A percentile compares a stretch with the other conserved stretches of the same genome.
Conservation (phyloP, 345 rosid species). For the Heritiera fomes region DNA sequence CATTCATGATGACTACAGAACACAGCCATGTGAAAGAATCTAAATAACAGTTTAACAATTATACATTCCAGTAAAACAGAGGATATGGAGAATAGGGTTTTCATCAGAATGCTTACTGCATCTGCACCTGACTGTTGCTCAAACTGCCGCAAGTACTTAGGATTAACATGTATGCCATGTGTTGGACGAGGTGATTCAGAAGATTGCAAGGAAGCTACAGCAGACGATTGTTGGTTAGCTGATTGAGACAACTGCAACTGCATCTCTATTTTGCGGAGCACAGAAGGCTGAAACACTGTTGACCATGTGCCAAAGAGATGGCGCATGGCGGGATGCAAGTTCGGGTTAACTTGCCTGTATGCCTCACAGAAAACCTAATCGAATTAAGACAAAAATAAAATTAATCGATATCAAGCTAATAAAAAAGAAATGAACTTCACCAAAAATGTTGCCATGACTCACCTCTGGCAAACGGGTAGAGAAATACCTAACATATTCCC, state of each 20-base stretch:
- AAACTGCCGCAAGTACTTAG: constrained; percentile 83
- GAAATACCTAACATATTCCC: constrained; percentile 72
- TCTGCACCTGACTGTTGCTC: constrained; percentile 69
- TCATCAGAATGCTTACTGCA: constrained; percentile 55
- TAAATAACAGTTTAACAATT: neutral
- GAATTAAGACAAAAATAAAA: constrained; percentile 18
- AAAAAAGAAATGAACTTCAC: neutral
- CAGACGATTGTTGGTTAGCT: constrained; percentile 50
- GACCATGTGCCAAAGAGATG: constrained; percentile 98
- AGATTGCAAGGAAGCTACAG: constrained; percentile 46
- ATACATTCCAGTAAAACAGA: neutral
- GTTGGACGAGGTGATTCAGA: constrained; percentile 77
- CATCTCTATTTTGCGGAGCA: constrained; percentile 67
- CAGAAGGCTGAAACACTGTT: constrained; percentile 68
- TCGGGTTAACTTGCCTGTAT: constrained; percentile 75
- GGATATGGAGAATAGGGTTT: neutral
- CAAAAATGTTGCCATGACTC: constrained; percentile 30
- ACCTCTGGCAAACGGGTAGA: constrained; percentile 92
- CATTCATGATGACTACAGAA: neutral
- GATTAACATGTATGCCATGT: constrained; percentile 96
- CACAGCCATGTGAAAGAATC: constrained; percentile 2
- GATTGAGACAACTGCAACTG: constrained; percentile 63
- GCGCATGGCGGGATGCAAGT: constrained; percentile 71
- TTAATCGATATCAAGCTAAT: neutral
- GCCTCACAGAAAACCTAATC: constrained; percentile 81